phyloP scores from a whole-genome alignment of 441 rosid genomes.

The Codiaeum variegatum region DNA sequence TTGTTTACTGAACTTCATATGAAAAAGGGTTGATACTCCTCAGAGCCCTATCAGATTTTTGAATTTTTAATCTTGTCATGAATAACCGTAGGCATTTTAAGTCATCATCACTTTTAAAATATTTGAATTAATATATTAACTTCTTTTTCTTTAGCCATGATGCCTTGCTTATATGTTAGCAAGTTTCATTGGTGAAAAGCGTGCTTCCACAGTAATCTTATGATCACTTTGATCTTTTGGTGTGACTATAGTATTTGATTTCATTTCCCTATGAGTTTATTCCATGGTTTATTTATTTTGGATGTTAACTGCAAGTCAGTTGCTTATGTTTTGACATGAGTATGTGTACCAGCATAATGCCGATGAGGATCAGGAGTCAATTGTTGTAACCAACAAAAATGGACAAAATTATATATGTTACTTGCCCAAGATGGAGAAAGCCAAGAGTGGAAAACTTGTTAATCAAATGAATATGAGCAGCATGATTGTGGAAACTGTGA shows the following conservation, averaged over 20 bases:
- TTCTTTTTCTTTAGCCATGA: background rate
- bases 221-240: background rate
- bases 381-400: constrained; percentile 59
- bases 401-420: constrained; percentile 59
- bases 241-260: background rate
- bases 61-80: background rate
- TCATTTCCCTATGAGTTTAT: background rate
- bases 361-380: constrained; percentile 76
- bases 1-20: background rate
- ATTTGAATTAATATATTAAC: background rate
- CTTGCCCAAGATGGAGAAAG: constrained; percentile 79
- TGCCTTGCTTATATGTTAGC: background rate
- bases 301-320: background rate
- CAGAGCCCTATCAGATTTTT: background rate
- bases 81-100: background rate
- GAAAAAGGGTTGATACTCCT: background rate
- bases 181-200: background rate
- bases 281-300: background rate
- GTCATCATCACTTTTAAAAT: background rate
- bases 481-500: constrained; percentile 75
- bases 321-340: background rate
- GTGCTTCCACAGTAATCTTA: background rate
- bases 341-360: constrained; percentile 15
- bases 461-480: constrained; percentile 57
- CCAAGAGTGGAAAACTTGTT: constrained; percentile 41